Base-by-base conservation (phyloP, 768 basidiomycete genomes). In the Hericium erinaceus region DNA sequence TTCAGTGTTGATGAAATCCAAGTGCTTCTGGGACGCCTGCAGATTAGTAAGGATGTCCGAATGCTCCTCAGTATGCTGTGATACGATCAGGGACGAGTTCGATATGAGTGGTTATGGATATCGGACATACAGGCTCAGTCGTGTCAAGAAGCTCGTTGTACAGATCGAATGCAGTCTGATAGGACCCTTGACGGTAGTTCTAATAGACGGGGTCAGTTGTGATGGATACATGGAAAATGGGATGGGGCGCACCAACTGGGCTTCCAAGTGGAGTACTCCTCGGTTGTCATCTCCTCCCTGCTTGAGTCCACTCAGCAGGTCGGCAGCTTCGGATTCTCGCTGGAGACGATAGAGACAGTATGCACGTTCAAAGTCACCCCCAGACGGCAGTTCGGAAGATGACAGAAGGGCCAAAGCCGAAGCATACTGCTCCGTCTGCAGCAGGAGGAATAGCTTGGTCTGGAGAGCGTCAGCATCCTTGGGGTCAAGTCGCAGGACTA, bases 261-360 rank as follows among this genome's bases (percentile, higher is more conserved):
- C 93, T 67, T 93, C 88, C 15, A 97, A 75, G 72, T 94, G 91
- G 48, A 82, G 65, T 39, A 83, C 75, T 12, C 87, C 89, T 60
- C 89, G 74, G 60, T 83, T 77, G 37, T 64, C 63, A 18, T 69
- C 69, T 57, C 63, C 67, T 24, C 70, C 71, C 56, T 71, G 63
- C 67, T 80, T 82, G 63, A 86, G 71, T 50, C 63, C 67, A 0
- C 70, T 69, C 20, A 94, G 67, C 28, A 84, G 72, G 9, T 70
- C 72, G 58, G 70, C 67, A 15, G 92, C 89, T 55, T 92, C 89
- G 1, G 72, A 68, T 71, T 91, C 87, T 54, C 78, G 78, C 56
- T 92, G 87, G n/a, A 92, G 71, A 33, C 93, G 82, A 69, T 97
- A 95, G 55, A 93, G 70, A 33, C 89, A 81, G 67, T 97, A 97